Base-by-base conservation (phyloP, 768 basidiomycete genomes). In the Suillus brevipes region DNA sequence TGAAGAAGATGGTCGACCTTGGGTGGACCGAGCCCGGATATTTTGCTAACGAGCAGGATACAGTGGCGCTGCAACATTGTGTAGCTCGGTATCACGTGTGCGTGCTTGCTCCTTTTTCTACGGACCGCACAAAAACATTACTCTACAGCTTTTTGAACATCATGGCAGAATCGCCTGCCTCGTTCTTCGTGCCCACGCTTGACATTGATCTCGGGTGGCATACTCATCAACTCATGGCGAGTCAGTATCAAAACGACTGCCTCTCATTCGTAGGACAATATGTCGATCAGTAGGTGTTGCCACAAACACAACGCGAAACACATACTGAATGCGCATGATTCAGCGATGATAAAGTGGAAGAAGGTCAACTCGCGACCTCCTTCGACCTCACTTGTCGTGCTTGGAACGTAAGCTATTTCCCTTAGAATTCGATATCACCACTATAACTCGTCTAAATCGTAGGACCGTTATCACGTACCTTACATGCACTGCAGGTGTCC, bases 131-230 rank as follows among this genome's bases (percentile, higher is more conserved):
- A 43, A 12, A 14, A 34, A 25, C 43, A 25, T 23, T 53, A 40
- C 7, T 42, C 63, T 13, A 40, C 36, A 78, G 80, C 6, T 88
- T 88, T 71, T 75, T 89, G n/a, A 85, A 83, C 62, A 73, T 88
- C 6, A 81, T 88, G 76, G 72, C 81, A 6, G 78, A 81, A 10
- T 77, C 80, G 0, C 78, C 82, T 0, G 73, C 72, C 0, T 74
- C 78, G 0, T 82, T 84, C 71, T 80, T 82, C 37, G 85, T 87
- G 2, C 85, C 87, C 8, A 89, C 87, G 0, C 74, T 91, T 25
- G 88, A 90, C 64, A 89, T 91, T 50, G 89, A 90, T 68, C 80
- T 91, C 34, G 85, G 81, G 1, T 90, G 89, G 88, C 90, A 91
- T 67, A 87, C 88, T 0, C 88, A 91, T 66, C 88, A 89, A 66